Percentiles rank a stretch among this genome's conserved stretches.
These are phyloP conservation scores for Fusarium lyarnte DNA, from an alignment of 2,329 filamentous ascomycete species.

Conservation along the genomic window DNA sequence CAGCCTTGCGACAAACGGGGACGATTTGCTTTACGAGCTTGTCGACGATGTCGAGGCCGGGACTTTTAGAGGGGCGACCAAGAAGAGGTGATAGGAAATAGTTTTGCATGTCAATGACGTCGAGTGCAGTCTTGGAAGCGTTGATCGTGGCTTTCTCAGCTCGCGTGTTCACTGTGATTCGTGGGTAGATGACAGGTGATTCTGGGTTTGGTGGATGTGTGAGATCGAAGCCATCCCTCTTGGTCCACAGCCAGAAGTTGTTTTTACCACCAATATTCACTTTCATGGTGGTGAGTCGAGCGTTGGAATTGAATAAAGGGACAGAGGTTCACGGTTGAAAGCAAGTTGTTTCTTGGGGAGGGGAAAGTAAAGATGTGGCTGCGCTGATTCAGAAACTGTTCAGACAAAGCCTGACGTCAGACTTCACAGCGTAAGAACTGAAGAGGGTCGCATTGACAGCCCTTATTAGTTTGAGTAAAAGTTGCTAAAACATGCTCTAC, in stretches of 20 bases:
- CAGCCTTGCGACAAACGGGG: neutral
- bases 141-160: neutral
- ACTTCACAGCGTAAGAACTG: neutral
- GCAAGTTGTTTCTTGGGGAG: too few relatives aligned
- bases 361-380: neutral
- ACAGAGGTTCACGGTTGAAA: too few relatives aligned
- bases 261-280: neutral
- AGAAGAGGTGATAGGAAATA: neutral
- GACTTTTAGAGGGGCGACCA: fast-evolving
- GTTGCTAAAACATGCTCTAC: fast-evolving
- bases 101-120: neutral
- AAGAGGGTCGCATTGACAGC: neutral
- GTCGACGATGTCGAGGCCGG: fast-evolving
- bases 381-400: neutral
- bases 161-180: neutral
- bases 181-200: fast-evolving
- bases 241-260: neutral
- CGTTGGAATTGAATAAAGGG: too few relatives aligned
- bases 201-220: fast-evolving
- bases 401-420: neutral
- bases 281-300: neutral
- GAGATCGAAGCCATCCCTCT: neutral
- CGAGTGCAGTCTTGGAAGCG: neutral
- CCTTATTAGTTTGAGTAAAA: fast-evolving
- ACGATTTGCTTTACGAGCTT: neutral